Evolutionary conservation across 2,329 filamentous ascomycete genomes (phyloP).

Genomic region (Epichloe coenophiala): DNA sequence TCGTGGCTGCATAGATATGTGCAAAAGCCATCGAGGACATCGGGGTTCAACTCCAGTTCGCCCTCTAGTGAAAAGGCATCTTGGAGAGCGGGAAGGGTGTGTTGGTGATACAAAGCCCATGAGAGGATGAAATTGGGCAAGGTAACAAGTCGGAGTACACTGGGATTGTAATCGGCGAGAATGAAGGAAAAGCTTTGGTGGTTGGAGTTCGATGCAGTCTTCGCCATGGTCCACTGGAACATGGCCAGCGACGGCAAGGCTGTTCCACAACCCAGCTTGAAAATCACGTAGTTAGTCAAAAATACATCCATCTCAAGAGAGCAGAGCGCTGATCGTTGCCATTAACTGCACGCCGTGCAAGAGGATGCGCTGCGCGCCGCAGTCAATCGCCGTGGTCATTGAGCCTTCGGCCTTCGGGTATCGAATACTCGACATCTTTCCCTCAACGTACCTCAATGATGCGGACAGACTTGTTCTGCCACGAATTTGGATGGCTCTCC

Average conservation of each 20-base stretch:
- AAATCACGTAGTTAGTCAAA: conserved; percentile 9
- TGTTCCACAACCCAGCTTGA: conserved; percentile 64
- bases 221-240: conserved; percentile 45
- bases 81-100: conserved; percentile 22
- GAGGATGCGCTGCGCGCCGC: no score
- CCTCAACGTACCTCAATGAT: conserved; percentile 38
- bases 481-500: conserved; percentile 22
- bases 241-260: conserved; percentile 60
- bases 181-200: conserved; percentile 43
- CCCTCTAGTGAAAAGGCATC: conserved; percentile 37
- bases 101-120: conserved; percentile 41
- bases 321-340: background rate
- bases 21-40: conserved; percentile 45
- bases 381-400: no score
- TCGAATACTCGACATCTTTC: background rate
- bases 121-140: conserved; percentile 64
- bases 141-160: conserved; percentile 65
- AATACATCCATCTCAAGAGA: background rate
- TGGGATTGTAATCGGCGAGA: conserved; percentile 68
- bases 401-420: no score
- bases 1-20: conserved; percentile 32
- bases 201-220: conserved; percentile 6
- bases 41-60: conserved; percentile 50
- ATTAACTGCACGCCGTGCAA: background rate
- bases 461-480: conserved; percentile 23